These are phyloP conservation scores for Coniferiporia weirii DNA, from an alignment of 1,284 basidiomycete species.

Conservation along the genomic window DNA sequence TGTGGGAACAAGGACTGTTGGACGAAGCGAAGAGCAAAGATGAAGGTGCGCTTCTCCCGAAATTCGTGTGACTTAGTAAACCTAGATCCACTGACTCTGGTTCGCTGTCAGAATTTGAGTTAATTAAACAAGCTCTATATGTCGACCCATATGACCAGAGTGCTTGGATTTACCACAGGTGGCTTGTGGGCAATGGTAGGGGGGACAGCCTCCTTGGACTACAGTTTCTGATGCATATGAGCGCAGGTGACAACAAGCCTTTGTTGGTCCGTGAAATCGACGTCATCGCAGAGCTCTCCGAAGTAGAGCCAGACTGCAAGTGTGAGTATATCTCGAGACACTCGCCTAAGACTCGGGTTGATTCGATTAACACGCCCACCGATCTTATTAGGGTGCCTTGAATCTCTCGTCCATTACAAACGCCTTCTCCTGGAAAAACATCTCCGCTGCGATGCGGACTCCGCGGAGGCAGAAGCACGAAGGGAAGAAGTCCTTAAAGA, in stretches of 20 bases:
- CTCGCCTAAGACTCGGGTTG: neutral
- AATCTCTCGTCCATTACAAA: conserved; percentile 84
- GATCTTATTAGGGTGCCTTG: conserved; percentile 75
- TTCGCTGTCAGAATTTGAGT: conserved; percentile 70
- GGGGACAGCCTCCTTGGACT: neutral
- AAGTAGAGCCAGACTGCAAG: conserved; percentile 90
- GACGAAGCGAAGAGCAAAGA: conserved; percentile 52
- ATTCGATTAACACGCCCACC: neutral
- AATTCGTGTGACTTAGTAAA: neutral
- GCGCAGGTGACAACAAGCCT: conserved; percentile 46
- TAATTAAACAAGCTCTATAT: conserved; percentile 92
- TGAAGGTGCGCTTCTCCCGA: conserved; percentile 44
- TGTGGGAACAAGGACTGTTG: conserved; percentile 60
- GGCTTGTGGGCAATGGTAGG: conserved; percentile 80
- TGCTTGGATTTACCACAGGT: conserved; percentile 97
- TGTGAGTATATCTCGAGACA: conserved; percentile 47
- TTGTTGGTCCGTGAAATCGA: conserved; percentile 75
- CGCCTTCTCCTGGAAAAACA: conserved; percentile 48
- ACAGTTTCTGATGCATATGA: neutral
- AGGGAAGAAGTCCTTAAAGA: conserved; percentile 37
- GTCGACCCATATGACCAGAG: conserved; percentile 96
- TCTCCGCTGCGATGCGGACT: conserved; percentile 19
- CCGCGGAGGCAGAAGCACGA: conserved; percentile 23
- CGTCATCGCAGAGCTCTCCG: conserved; percentile 81
- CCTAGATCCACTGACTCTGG: neutral